Evolutionary conservation across 192 early-diverging fungal genomes (phyloP), one percentile per base, ranked within the genome.

Genomic region (Coemansia sp.): DNA sequence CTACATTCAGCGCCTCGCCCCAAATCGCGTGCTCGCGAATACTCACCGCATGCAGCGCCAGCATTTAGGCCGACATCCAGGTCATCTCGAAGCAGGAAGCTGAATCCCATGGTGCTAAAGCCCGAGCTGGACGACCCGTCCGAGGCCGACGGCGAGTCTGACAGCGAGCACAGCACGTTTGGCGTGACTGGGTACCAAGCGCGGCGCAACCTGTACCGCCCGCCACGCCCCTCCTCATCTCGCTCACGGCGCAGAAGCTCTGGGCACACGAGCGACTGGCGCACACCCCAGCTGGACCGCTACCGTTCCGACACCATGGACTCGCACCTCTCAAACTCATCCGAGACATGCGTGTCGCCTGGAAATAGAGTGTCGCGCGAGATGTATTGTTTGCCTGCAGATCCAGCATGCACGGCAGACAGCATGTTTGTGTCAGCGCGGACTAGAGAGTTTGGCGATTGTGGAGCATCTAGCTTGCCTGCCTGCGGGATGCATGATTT

Each of bases 121-220:
- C 1, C 48, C 48, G 9, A 50, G 15, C 17, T n/a, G 15, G 12
- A 45, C 15, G 76, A 79, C 27, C 76, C 76, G 0, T 29, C 64
- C 0, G 76, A 79, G 24, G 76, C 76, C 8, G 76, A 79, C 43
- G 76, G 59, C 9, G 76, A 79, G 61, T 79, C 71, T 4, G 76
- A 79, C 45, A 73, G 66, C 57, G 69, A 66, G n/a, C 29, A 32
- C 29, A 32, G 29, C 29, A 32, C 29, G 29, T 32, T 32, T 32
- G 6, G 29, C 29, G 6, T 32, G 29, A 32, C 23, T 57, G 62
- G 62, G 9, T 17, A 25, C 17, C 27, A 51, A 29, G 35, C 48
- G 14, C 57, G 29, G 15, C 48, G 29, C 57, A 41, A 41, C 23
- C 24, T 41, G 37, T 56, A 25, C 59, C 45, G 22, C 59, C 11